phyloP scores from a whole-genome alignment of 2,329 filamentous ascomycete genomes.

The Dactylellina cionopaga region DNA sequence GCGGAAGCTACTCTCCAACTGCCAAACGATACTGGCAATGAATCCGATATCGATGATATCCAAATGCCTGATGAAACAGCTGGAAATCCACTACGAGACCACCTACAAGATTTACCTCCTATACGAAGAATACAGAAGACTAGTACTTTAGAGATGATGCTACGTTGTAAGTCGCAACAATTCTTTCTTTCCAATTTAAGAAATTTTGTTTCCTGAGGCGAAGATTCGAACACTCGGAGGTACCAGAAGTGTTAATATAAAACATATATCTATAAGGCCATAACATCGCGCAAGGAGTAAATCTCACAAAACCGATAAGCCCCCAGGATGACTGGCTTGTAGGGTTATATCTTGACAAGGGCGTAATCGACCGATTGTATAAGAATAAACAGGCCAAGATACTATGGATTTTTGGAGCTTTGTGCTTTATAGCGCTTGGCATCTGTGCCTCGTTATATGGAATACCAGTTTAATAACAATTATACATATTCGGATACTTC shows the following conservation, averaged over 20 bases:
- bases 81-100: not conserved
- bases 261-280: not conserved
- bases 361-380: not conserved
- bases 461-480: no score
- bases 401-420: not conserved
- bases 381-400: not conserved
- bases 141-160: not conserved
- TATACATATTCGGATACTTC: no score
- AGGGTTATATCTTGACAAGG: slow-evolving; percentile 1
- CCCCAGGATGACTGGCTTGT: not conserved
- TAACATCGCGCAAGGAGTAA: not conserved
- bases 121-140: not conserved
- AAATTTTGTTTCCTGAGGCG: not conserved
- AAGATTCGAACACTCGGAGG: no score
- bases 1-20: no score
- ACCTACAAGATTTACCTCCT: not conserved
- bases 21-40: not conserved
- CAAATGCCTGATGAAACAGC: not conserved
- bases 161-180: not conserved
- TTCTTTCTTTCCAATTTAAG: not conserved
- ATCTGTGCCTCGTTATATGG: no score
- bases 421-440: no score
- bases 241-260: not conserved
- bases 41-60: not conserved
- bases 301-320: not conserved